Evolutionary conservation across 139 green algal genomes (phyloP).

Genomic region (Haematococcus lacustris): DNA sequence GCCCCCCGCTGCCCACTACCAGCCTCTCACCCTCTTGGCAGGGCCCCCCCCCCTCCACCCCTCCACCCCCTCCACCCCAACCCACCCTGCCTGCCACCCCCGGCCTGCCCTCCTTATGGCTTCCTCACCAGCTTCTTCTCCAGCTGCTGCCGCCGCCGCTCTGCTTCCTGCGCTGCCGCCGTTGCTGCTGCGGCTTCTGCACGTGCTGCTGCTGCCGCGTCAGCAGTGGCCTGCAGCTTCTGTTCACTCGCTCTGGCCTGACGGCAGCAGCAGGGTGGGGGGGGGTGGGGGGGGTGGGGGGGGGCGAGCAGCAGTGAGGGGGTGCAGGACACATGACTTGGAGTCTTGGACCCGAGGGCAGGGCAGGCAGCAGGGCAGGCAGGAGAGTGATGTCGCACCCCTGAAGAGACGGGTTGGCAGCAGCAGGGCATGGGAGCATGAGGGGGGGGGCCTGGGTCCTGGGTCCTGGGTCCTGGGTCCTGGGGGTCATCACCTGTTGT

Average conservation of each 20-base stretch:
- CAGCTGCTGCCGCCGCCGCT: conserved; percentile 30
- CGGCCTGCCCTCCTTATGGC: not conserved
- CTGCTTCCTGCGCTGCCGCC: conserved; percentile 25
- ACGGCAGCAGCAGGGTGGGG: not conserved
- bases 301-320: not conserved
- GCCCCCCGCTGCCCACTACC: not conserved
- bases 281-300: not conserved
- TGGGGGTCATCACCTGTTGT: conserved; percentile 19
- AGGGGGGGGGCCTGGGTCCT: not conserved
- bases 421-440: not conserved
- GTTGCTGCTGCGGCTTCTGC: not conserved
- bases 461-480: not conserved
- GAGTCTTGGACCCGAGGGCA: not conserved
- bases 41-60: no score
- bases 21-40: not conserved
- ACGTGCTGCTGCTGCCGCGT: not conserved
- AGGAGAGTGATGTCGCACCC: not conserved
- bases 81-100: not conserved
- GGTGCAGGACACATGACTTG: not conserved
- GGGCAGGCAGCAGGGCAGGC: not conserved
- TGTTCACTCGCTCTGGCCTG: not conserved
- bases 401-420: not conserved
- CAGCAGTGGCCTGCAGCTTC: not conserved
- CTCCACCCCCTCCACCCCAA: not conserved
- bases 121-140: conserved; percentile 51